Base-by-base conservation (phyloP, 345 rosid species). In the Lepidium aucheri region DNA sequence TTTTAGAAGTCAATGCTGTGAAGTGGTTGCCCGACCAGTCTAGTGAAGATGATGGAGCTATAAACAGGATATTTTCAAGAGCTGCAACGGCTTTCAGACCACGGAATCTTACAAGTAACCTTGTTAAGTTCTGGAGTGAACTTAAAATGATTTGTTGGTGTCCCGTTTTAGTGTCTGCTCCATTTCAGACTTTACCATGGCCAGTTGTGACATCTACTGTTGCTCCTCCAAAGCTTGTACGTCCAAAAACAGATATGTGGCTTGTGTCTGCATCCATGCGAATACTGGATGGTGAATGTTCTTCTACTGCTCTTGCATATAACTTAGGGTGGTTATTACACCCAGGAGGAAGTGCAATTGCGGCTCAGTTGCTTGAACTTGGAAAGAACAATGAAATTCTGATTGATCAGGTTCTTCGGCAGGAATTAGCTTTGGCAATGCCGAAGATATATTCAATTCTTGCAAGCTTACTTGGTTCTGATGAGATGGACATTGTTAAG, bases 331-430 rank as follows among this genome's bases (percentile, higher is more conserved):
- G 98, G 98, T 82, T 85, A 68, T 81, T 84, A 67, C 86, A 87
- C 41, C 96, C 98, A 0, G 98, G 92, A 77, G 98, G 96, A 67
- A 84, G 89, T 78, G 85, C 87, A 58, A 87, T 92, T 77, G 92
- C 98, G 56, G 98, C 95, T 50, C 98, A 92, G 67, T 88, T 92
- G 49, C 98, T 92, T 38, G 98, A 92, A 81, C 96, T 92, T 77
- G 98, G 98, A 47, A 92, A 87, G 70, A 89, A 89, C 80, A 92
- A 89, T 77, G 95, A 87, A 70, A 75, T 86, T 73, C 81, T 92
- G 66, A 78, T 61, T 62, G 90, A 92, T 77, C 87, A 79, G 77
- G 84, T 76, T 38, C 83, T 92, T 15, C 83, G 98, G 26, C 88
- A 84, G 79, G 96, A 91, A 75, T 77, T 92, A 78, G 88, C 96